Base-by-base conservation (phyloP, 768 basidiomycete species). In the Tylopilus cervinicoccineus region DNA sequence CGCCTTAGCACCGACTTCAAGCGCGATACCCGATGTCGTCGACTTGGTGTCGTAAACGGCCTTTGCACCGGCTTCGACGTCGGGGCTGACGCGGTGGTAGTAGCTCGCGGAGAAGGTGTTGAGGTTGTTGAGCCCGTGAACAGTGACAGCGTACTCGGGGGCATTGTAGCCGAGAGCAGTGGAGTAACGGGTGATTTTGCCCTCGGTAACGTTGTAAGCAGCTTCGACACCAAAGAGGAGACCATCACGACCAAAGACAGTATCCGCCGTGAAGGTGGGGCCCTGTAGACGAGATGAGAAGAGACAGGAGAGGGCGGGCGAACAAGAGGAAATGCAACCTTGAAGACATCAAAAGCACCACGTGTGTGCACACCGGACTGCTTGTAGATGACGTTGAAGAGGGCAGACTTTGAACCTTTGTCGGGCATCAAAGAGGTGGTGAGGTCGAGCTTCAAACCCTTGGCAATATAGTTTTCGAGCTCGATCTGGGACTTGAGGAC, bases 161-260 rank as follows among this genome's bases (percentile, higher is more conserved):
- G 95, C 94, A 65, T 89, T 93, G 83, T 87, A 98, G 61, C 95
- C 96, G 59, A 90, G 67, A 45, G 93, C 95, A 58, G 88, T 80
- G 47, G 92, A 86, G 73, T 96, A 99, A 63, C 88, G 86, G 66
- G 86, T 87, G 68, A 98, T 79, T 63, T 83, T 85, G 64, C 93
- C 95, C 60, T 91, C 88, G 42, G 86, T 91, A 67, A 97, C 90
- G 69, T 97, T 95, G 80, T 98, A 98, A 43, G 92, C 82, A 32
- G 93, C 86, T 78, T 99, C 96, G 55, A 81, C 91, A 76, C 96
- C 96, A 51, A 95, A 73, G 52, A 97, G 88, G 87, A 98, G 92
- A 50, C 96, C 96, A 63, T 97, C 93, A 63, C 93, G 94, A 58
- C 94, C 94, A 56, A 95, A 64, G 59, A 95, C 96, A 52, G 91